These are phyloP conservation scores for Globisporangium mamillatum DNA, from an alignment of 352 stramenopile genomes.

Conservation along the genomic window DNA sequence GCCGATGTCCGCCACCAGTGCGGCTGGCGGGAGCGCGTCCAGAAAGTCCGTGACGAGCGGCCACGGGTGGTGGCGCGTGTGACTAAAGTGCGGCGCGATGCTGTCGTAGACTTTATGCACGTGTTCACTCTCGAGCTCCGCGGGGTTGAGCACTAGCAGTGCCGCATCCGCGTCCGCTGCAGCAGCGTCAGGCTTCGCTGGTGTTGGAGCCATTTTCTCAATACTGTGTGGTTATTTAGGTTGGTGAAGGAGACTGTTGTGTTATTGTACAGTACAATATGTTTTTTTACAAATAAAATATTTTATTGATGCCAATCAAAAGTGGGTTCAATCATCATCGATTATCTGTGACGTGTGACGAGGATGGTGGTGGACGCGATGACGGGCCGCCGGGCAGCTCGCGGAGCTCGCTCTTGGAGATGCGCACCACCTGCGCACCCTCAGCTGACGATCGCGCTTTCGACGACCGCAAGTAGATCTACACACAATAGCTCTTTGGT, in stretches of 20 bases:
- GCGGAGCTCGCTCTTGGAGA: slow-evolving; percentile 65
- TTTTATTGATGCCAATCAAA: slow-evolving; percentile 10
- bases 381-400: slow-evolving; percentile 33
- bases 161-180: neutral
- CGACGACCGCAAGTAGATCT: slow-evolving; percentile 58
- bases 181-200: neutral
- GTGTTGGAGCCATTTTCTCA: slow-evolving; percentile 3
- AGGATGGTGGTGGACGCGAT: neutral
- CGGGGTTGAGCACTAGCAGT: slow-evolving; percentile 28
- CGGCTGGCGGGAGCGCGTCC: slow-evolving; percentile 29
- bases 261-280: neutral
- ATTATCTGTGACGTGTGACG: slow-evolving; percentile 7
- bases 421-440: slow-evolving; percentile 45
- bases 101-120: slow-evolving; percentile 85
- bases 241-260: no score
- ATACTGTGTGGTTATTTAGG: neutral
- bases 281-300: neutral
- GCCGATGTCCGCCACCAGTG: slow-evolving; percentile 72
- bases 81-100: slow-evolving; percentile 82
- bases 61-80: slow-evolving; percentile 81
- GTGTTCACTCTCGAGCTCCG: slow-evolving; percentile 70
- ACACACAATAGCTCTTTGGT: neutral
- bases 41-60: slow-evolving; percentile 74
- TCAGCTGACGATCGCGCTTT: slow-evolving; percentile 36
- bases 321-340: neutral